Base-by-base conservation (phyloP, 164 flowering plant species). In the Nymphaea colorata region DNA sequence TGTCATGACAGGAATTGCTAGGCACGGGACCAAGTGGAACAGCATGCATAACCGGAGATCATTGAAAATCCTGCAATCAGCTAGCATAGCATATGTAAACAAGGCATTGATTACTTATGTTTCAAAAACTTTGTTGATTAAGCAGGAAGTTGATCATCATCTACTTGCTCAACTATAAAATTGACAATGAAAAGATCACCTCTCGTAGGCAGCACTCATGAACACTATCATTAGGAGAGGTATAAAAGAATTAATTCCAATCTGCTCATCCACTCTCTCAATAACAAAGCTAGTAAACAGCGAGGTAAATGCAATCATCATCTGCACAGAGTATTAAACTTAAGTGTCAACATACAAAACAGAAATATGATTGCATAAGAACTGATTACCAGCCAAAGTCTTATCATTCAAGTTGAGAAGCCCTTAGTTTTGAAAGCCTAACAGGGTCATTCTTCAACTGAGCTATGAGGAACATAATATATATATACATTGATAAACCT, bases 31-130 rank as follows among this genome's bases (percentile, higher is more conserved):
- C 64, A 79, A 62, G 72, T 82, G 84, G 73, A 82, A 74, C 72
- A 82, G 70, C 79, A 82, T 71, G 78, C 79, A 76, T 73, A 84
- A 71, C 57, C 85, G 79, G 70, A 82, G 76, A 75, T 86, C 90
- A 72, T 83, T 68, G 73, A 78, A 79, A 42, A 71, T 75, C 79
- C 85, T 86, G 83, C 83, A 82, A 81, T 64, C 79, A 82, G 77
- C 82, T 73, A 77, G 66, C 67, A 64, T 60, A 62, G 64, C 66
- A 77, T 43, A 76, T 71, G 36, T 71, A 68, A 72, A 69, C 63
- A 64, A 25, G 69, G 36, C 36, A 25, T 25, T 55, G 67, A 63
- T 43, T 43, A 8, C 4, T 45, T 4, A 45, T 45, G 51, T 45
- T 45, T 5, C 53, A 45, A 5, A 45, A 45, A 5, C 10, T 45